phyloP scores from a whole-genome alignment of 164 flowering plant species.

The Tetrastigma voinierianum region DNA sequence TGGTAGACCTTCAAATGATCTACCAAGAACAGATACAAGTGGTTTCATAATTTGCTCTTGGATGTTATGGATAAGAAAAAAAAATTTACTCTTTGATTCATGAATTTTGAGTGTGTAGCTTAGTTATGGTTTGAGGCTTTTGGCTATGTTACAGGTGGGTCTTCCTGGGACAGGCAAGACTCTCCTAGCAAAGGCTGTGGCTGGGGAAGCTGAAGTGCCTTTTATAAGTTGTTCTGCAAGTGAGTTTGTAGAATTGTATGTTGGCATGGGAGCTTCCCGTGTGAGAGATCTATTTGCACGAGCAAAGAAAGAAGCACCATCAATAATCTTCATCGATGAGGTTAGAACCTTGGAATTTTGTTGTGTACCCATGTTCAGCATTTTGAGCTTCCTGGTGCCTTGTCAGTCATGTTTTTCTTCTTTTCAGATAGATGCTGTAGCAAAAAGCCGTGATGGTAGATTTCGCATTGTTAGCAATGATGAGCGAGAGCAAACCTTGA shows the following conservation, averaged over 20 bases:
- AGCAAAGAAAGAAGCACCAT: slow-evolving; percentile 97
- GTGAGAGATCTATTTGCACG: slow-evolving; percentile 94
- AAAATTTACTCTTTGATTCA: too few relatives aligned
- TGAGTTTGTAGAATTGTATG: slow-evolving; percentile 97
- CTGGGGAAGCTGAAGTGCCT: slow-evolving; percentile 99
- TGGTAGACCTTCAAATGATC: not conserved
- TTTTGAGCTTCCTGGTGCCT: slow-evolving; percentile 2
- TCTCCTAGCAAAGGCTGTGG: slow-evolving; percentile 96
- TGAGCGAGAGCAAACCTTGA: slow-evolving; percentile 94
- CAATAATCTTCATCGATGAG: slow-evolving; percentile 97
- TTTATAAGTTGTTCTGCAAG: slow-evolving; percentile 97
- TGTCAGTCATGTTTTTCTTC: not conserved
- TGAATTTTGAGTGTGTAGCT: not conserved
- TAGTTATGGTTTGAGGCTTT: slow-evolving; percentile 7
- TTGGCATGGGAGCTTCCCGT: slow-evolving; percentile 99
- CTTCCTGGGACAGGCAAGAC: slow-evolving; percentile 99
- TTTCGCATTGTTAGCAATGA: slow-evolving; percentile 93
- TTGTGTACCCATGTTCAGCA: not conserved
- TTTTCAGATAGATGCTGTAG: slow-evolving; percentile 95
- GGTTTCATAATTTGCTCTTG: not conserved
- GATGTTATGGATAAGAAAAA: too few relatives aligned
- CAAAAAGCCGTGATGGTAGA: slow-evolving; percentile 96
- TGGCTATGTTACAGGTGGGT: slow-evolving; percentile 74
- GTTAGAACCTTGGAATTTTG: slow-evolving; percentile 30
- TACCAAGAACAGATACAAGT: not conserved